Percentiles rank a stretch among this genome's conserved stretches.
phyloP scores from a whole-genome alignment of 148 eudicot species.

The Spergularia bocconei region DNA sequence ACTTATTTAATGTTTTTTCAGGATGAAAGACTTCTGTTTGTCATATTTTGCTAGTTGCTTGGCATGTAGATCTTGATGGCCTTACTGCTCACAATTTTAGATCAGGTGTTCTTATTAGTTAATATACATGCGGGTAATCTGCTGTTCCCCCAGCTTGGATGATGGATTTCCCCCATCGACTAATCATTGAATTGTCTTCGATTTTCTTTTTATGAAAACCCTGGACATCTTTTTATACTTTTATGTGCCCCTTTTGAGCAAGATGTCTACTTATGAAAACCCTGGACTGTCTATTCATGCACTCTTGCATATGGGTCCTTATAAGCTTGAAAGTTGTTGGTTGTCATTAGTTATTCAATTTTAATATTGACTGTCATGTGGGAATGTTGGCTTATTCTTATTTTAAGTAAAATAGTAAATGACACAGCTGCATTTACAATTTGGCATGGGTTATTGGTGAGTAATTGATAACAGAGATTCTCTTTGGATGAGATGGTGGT shows the following conservation, averaged over 20 bases:
- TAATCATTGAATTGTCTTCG: neutral
- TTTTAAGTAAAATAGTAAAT: neutral
- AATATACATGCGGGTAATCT: neutral
- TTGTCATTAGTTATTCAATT: neutral
- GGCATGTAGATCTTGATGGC: neutral
- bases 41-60: neutral
- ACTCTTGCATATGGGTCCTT: neutral
- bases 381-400: neutral
- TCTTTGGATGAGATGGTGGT: constrained; percentile 1
- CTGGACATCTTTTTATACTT: no score
- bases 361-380: neutral
- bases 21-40: neutral
- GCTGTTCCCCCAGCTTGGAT: neutral
- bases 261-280: neutral
- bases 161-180: neutral
- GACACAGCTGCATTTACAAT: no score
- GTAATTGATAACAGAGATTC: neutral
- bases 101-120: neutral
- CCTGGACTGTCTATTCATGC: no score
- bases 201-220: no score
- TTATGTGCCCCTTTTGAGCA: neutral
- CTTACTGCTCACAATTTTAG: neutral
- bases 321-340: neutral
- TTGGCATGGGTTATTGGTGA: no score
- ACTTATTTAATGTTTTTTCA: no score